phyloP scores from a whole-genome alignment of 2,329 filamentous ascomycete species.

The Aspergillus sp. region DNA sequence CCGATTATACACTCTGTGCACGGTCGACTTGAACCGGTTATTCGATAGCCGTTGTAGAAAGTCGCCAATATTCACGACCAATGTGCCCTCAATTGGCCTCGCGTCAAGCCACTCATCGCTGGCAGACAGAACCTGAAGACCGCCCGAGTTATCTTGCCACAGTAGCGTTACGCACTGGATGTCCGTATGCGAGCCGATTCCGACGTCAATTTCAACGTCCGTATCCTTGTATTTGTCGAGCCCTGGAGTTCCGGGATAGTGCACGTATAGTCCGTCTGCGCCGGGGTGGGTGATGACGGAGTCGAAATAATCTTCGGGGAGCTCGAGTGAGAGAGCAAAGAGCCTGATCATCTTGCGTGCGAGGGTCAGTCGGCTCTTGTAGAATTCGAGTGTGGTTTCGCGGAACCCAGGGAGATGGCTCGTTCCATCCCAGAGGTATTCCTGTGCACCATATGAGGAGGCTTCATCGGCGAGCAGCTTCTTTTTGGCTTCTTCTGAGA shows the following conservation, averaged over 20 bases:
- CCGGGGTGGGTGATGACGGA: conserved; percentile 58
- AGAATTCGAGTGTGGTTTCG: conserved; percentile 28
- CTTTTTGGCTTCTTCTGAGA: conserved; percentile 38
- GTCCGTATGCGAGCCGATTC: conserved; percentile 55
- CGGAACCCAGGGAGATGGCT: conserved; percentile 46
- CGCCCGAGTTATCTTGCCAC: conserved; percentile 49
- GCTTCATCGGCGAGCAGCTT: conserved; percentile 51
- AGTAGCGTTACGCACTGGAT: conserved; percentile 57
- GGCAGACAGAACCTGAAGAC: conserved; percentile 50
- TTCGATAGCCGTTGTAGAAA: conserved; percentile 58
- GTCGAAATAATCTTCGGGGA: conserved; percentile 62
- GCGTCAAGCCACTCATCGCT: conserved; percentile 37
- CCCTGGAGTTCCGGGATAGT: conserved; percentile 48
- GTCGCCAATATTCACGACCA: conserved; percentile 60
- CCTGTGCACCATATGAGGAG: conserved; percentile 51
- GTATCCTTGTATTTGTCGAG: conserved; percentile 26
- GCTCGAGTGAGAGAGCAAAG: conserved; percentile 60
- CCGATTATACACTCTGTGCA: conserved; percentile 52
- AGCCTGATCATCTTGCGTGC: conserved; percentile 56
- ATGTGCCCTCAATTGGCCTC: conserved; percentile 47
- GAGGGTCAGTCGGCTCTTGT: conserved; percentile 45
- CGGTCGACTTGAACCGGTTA: conserved; percentile 55
- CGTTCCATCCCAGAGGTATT: conserved; percentile 59
- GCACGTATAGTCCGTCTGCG: conserved; percentile 50
- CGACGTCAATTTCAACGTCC: conserved; percentile 38